These are phyloP conservation scores for Nicotiana obtusifolia DNA, from an alignment of 257 asterid species.

Conservation along the genomic window DNA sequence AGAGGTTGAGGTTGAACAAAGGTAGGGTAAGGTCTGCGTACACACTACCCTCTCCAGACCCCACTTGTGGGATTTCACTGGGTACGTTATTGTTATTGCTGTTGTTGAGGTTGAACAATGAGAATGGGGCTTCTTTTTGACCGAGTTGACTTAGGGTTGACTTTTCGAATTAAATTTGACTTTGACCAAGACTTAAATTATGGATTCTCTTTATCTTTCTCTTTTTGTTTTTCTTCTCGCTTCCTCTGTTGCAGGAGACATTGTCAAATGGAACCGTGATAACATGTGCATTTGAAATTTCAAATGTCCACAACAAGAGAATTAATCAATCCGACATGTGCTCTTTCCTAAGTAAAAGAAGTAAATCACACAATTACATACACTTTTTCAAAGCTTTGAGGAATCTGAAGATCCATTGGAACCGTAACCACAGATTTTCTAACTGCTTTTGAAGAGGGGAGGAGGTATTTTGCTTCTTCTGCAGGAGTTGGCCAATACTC, in stretches of 20 bases:
- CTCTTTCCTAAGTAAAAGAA: background rate
- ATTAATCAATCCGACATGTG: background rate
- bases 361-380: slow-evolving; percentile 23
- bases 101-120: background rate
- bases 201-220: background rate
- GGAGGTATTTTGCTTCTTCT: slow-evolving; percentile 69
- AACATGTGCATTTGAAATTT: background rate
- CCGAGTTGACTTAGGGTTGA: no score
- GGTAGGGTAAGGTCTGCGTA: no score
- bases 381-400: slow-evolving; percentile 81
- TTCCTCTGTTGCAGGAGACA: background rate
- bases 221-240: background rate
- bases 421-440: slow-evolving; percentile 38
- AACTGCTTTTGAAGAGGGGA: slow-evolving; percentile 30
- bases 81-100: no score
- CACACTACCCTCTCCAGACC: no score
- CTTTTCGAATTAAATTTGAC: no score
- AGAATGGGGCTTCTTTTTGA: background rate
- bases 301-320: background rate
- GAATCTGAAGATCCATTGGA: slow-evolving; percentile 51
- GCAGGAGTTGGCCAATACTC: slow-evolving; percentile 90
- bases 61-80: no score
- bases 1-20: background rate
- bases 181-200: no score
- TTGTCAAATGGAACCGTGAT: background rate